Evolutionary conservation across 2,329 filamentous ascomycete species (phyloP).

Genomic region (Reticulascus tulasneorum): DNA sequence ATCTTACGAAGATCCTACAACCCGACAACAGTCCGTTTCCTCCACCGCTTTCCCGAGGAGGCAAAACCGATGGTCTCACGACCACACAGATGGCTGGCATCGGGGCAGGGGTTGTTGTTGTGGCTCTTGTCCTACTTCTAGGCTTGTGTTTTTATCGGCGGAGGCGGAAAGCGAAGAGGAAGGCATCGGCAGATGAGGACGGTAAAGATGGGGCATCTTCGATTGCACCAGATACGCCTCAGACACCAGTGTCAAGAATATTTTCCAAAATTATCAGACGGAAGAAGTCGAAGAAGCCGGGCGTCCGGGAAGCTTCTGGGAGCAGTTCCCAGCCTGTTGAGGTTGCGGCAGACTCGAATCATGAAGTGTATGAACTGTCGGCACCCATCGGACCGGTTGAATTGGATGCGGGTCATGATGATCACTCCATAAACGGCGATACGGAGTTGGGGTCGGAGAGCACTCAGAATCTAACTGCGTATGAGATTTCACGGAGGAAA

Average conservation of each 20-base stretch:
- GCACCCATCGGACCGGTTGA: constrained; percentile 43
- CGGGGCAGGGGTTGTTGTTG: constrained; percentile 34
- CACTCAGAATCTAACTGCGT: constrained; percentile 37
- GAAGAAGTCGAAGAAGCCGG: constrained; percentile 24
- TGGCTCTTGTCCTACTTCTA: constrained; percentile 21
- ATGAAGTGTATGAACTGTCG: constrained; percentile 50
- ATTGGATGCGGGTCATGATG: constrained; percentile 39
- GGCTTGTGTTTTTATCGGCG: constrained; percentile 29
- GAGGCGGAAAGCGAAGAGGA: constrained; percentile 26
- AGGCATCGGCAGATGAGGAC: constrained; percentile 22
- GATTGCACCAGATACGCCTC: constrained; percentile 27
- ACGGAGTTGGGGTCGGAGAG: constrained; percentile 38
- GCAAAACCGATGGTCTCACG: constrained; percentile 25
- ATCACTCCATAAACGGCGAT: constrained; percentile 31
- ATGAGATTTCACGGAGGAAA: constrained; percentile 48
- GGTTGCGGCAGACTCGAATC: constrained; percentile 38
- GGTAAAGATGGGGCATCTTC: constrained; percentile 33
- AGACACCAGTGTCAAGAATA: constrained; percentile 33
- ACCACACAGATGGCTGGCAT: constrained; percentile 42
- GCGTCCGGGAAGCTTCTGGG: constrained; percentile 19
- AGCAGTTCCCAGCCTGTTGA: constrained; percentile 31
- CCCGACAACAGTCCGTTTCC: constrained; percentile 45
- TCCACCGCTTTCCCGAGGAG: constrained; percentile 21
- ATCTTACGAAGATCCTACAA: constrained; percentile 37
- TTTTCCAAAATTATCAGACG: constrained; percentile 38